Percentiles rank a stretch among this genome's conserved stretches.
phyloP scores from a whole-genome alignment of 805 yeast genomes.

The Pichia occidentalis region DNA sequence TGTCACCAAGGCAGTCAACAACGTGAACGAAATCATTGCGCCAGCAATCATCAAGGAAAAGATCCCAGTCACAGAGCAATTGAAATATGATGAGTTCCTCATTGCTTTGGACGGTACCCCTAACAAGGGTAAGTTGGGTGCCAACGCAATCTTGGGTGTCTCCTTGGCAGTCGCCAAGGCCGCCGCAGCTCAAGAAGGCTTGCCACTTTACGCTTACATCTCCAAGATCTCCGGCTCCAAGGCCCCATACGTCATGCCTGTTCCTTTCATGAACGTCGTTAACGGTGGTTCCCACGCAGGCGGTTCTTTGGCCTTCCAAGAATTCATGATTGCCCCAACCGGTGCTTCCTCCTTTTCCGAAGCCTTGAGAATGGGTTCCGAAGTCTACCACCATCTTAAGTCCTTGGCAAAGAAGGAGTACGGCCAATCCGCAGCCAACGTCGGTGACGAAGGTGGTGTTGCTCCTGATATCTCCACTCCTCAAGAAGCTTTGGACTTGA shows the following conservation, averaged over 20 bases:
- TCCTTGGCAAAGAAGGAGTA: slow-evolving; percentile 86
- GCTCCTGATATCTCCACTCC: slow-evolving; percentile 96
- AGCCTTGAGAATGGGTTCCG: slow-evolving; percentile 95
- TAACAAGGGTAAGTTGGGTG: slow-evolving; percentile 96
- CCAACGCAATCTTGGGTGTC: slow-evolving; percentile 97
- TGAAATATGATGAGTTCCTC: slow-evolving; percentile 79
- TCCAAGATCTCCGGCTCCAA: slow-evolving; percentile 72
- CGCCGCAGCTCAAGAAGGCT: slow-evolving; percentile 92
- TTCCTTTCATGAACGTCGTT: slow-evolving; percentile 97
- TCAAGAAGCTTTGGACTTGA: slow-evolving; percentile 94
- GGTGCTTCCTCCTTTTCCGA: slow-evolving; percentile 88
- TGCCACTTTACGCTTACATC: slow-evolving; percentile 90
- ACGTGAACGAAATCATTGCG: slow-evolving; percentile 91
- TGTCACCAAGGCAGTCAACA: slow-evolving; percentile 93
- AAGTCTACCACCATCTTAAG: slow-evolving; percentile 96
- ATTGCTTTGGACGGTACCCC: slow-evolving; percentile 89
- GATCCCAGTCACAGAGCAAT: slow-evolving; percentile 83
- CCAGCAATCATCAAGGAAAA: slow-evolving; percentile 83
- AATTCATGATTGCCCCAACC: slow-evolving; percentile 97
- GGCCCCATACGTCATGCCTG: slow-evolving; percentile 90
- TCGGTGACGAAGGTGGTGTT: slow-evolving; percentile 99
- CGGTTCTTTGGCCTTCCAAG: slow-evolving; percentile 98
- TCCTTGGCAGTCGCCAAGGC: slow-evolving; percentile 96
- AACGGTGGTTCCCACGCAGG: slow-evolving; percentile 99
- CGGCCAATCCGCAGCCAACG: slow-evolving; percentile 99